Evolutionary conservation across 495 filamentous ascomycete genomes (phyloP).

Genomic region (Trichocladium antarcticum): DNA sequence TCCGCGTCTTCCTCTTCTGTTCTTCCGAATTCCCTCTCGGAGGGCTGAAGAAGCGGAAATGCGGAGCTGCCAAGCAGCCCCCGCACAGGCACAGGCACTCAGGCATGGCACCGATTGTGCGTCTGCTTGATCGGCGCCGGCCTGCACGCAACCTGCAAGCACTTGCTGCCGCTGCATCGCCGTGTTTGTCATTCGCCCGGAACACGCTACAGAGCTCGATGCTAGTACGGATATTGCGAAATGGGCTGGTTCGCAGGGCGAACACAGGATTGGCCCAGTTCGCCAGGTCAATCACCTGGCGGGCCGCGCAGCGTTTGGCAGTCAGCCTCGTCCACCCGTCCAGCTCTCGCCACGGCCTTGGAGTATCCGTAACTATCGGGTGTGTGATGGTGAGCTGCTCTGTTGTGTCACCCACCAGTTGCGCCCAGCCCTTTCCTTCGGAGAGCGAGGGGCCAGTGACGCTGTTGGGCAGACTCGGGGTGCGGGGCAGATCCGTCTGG

Average conservation of each 20-base stretch:
- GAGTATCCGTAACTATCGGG: background rate
- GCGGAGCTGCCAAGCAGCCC: too few relatives aligned
- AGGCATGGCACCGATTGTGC: background rate
- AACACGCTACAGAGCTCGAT: too few relatives aligned
- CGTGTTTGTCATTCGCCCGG: background rate
- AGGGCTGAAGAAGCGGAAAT: too few relatives aligned
- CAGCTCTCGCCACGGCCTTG: background rate
- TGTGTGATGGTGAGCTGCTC: constrained; percentile 2
- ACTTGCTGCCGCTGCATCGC: background rate
- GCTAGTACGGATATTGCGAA: too few relatives aligned
- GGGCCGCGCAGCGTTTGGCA: background rate
- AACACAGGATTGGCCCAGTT: too few relatives aligned
- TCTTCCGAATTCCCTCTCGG: too few relatives aligned
- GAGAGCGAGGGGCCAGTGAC: background rate
- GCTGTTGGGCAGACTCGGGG: constrained; percentile 2
- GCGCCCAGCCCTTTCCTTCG: background rate
- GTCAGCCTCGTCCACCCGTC: background rate
- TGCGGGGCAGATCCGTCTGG: constrained; percentile 1
- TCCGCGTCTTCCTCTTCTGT: too few relatives aligned
- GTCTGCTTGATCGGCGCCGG: background rate
- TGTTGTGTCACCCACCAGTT: constrained; percentile 5
- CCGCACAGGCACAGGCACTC: background rate
- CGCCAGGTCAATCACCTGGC: background rate
- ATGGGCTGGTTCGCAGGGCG: background rate
- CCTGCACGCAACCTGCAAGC: background rate